phyloP scores from a whole-genome alignment of 129 eudicot genomes.

The Tagetes erecta region DNA sequence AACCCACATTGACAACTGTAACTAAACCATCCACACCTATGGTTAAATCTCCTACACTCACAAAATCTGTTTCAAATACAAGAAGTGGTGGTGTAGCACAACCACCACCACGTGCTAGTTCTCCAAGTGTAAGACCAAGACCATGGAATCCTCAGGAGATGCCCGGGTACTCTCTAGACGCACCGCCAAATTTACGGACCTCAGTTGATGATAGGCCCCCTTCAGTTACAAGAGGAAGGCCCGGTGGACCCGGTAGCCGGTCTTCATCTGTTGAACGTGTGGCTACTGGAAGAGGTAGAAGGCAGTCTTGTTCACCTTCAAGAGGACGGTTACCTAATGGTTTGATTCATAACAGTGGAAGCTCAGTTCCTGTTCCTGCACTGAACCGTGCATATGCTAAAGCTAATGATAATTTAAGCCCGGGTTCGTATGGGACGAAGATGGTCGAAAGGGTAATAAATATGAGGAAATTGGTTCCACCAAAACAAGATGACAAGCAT shows the following conservation, averaged over 20 bases:
- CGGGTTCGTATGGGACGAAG: constrained; percentile 77
- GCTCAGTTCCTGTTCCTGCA: constrained; percentile 83
- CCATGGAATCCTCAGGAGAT: constrained; percentile 96
- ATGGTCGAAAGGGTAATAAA: constrained; percentile 95
- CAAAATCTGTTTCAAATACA: constrained; percentile 41
- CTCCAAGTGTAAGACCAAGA: constrained; percentile 73
- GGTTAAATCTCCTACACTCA: constrained; percentile 42
- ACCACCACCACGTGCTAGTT: constrained; percentile 58
- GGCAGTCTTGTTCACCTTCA: constrained; percentile 96
- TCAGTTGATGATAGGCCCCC: constrained; percentile 73
- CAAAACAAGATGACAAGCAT: constrained; percentile 77
- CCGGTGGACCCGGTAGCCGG: constrained; percentile 74
- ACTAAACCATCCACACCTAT: constrained; percentile 45
- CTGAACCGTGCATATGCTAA: constrained; percentile 70
- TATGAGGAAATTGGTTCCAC: constrained; percentile 87
- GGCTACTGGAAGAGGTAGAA: constrained; percentile 64
- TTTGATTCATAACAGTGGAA: constrained; percentile 55
- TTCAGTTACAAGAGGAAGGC: constrained; percentile 84
- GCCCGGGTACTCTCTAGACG: constrained; percentile 91
- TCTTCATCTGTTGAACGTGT: constrained; percentile 82
- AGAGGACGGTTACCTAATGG: constrained; percentile 91
- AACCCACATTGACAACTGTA: constrained; percentile 45
- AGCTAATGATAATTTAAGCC: constrained; percentile 79
- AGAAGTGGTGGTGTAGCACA: constrained; percentile 40
- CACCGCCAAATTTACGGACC: constrained; percentile 87